Evolutionary conservation across 75 land plant species (phyloP), one percentile per base, ranked within the genome.

Genomic region (Azolla pinnata): DNA sequence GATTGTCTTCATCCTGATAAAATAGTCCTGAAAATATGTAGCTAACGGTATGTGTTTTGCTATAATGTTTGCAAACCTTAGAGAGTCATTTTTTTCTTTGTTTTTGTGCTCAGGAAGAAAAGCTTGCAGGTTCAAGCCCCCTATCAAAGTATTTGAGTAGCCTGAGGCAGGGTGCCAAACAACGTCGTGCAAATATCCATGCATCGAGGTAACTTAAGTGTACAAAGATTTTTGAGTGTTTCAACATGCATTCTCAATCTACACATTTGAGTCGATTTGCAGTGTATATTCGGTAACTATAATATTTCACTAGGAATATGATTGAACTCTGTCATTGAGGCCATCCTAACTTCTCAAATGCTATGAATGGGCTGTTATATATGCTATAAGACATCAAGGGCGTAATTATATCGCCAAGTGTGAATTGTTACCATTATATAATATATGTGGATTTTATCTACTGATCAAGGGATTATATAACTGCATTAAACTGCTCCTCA

Each of bases 41-140:
- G n/a, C n/a, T n/a, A n/a, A n/a, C n/a, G n/a, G n/a, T n/a, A n/a
- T 56, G 2, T 56, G 24, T n/a, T 35, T n/a, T 0, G 24, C 27
- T 49, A 5, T 55, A 23, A 16, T 19, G 14, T 19, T 28, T 27
- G 4, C 18, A 9, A 31, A 7, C 2, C 23, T 47, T 12, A 10
- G 23, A 48, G 33, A 51, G 65, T 27, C 9, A 38, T 56, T 33
- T 40, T 28, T 53, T 29, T 34, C 9, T 34, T 29, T 45, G 35
- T 7, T 25, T 63, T 48, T 68, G 26, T 0, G 35, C 30, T 32
- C 75, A 91, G 97, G 75, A 44, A 61, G 97, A 92, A 56, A 84
- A 84, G 54, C 64, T 75, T 31, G 60, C 69, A 25, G 69, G 78
- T 26, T 7, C 59, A 4, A 91, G 88, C 58, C 95, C 95, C 35